Evolutionary conservation across 768 basidiomycete species (phyloP), one percentile per base, ranked within the genome.

Genomic region (Baorangia bicolor): DNA sequence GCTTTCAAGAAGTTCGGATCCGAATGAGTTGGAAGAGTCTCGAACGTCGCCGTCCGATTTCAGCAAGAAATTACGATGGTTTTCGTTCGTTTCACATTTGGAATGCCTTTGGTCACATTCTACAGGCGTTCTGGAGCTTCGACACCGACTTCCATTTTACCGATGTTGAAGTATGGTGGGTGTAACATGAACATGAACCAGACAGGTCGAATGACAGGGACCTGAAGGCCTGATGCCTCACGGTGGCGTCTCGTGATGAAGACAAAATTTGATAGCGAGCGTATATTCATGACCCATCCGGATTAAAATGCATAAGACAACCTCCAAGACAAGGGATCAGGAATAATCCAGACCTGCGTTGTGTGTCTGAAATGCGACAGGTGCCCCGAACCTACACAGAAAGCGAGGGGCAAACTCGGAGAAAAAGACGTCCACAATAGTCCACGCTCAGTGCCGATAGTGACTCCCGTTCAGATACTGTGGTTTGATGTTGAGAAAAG

Each of bases 401-500:
- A 39, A 37, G 30, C 6, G n/a, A 40, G 30, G 27, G 20, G 16
- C n/a, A 40, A 33, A 28, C 7, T 49, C 18, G 20, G 34, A 38
- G 42, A 33, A 23, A 39, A 39, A 51, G 18, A 28, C 5, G 30
- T 25, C 23, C 33, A 5, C n/a, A 21, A 49, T 38, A 31, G 42
- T 30, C 28, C 5, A 20, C 16, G 13, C 46, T 41, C 33, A 28
- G 23, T 21, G 27, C 47, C 25, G 41, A 35, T 23, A 27, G 25
- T 20, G 27, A 13, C n/a, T 18, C 16, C 13, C 28, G 28, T 50
- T 41, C 37, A 11, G 45, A 38, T 30, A 27, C 12, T 10, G 40
- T 49, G 38, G 45, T 21, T 56, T 25, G 30, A 28, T 31, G 46
- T 14, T 27, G 49, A 41, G 56, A 38, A 57, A 62, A 25, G 44